A percentile compares a stretch with the other conserved stretches of the same genome.
phyloP scores from a whole-genome alignment of 2,329 filamentous ascomycete genomes.

The Calonectria pteridis region DNA sequence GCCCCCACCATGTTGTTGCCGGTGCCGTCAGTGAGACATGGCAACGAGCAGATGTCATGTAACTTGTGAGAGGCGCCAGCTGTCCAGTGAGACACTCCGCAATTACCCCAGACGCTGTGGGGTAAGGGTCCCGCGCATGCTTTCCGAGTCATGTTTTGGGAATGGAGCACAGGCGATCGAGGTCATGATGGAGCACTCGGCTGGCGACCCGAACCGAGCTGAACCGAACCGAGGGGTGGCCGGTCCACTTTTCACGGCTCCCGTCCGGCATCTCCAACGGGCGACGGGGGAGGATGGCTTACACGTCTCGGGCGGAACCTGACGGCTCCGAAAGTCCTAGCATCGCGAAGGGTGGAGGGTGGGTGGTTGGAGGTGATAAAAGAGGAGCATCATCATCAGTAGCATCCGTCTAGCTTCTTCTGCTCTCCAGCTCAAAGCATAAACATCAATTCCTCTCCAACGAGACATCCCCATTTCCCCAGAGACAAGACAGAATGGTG shows the following conservation, averaged over 20 bases:
- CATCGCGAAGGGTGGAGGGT: not conserved
- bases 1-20: not conserved
- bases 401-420: not conserved
- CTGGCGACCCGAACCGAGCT: constrained; percentile 16
- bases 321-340: not conserved
- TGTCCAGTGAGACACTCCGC: not conserved
- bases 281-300: constrained; percentile 1
- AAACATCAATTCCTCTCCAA: not conserved
- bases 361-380: constrained; percentile 6
- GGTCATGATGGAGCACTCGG: constrained; percentile 10
- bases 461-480: not conserved
- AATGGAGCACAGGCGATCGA: not conserved
- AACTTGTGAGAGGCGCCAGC: not conserved
- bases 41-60: not conserved
- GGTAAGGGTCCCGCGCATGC: not conserved
- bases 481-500: constrained; percentile 5
- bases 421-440: not conserved
- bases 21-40: not conserved
- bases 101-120: constrained; percentile 20
- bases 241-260: not conserved
- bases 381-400: constrained; percentile 6
- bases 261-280: constrained; percentile 1
- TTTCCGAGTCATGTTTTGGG: constrained; percentile 10
- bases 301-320: not conserved
- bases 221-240: constrained; percentile 17